A percentile compares a stretch with the other conserved stretches of the same genome.
phyloP scores from a whole-genome alignment of 2,329 filamentous ascomycete genomes.

The Stenocarpella maydis region DNA sequence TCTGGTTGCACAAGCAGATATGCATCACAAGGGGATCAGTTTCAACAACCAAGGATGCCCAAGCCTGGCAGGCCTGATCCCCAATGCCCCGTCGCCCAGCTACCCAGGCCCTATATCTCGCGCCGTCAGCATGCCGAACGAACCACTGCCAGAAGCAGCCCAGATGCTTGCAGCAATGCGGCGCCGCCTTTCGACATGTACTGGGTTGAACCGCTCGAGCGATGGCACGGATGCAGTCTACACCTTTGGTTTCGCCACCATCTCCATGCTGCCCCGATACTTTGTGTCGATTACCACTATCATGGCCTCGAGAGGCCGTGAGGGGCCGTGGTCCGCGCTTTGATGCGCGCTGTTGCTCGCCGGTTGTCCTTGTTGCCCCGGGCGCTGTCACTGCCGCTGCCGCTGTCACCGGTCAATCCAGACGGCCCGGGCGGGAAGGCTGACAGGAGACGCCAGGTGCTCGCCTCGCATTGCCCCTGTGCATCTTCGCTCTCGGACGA shows the following conservation, averaged over 20 bases:
- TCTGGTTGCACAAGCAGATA: conserved; percentile 10
- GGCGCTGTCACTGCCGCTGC: conserved; percentile 7
- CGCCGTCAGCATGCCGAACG: conserved; percentile 23
- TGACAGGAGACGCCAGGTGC: not conserved
- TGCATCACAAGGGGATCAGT: conserved; percentile 19
- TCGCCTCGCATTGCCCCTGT: not conserved
- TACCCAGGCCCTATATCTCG: conserved; percentile 18
- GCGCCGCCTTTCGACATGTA: not conserved
- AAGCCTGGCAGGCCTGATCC: not conserved
- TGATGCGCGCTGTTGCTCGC: conserved; percentile 16
- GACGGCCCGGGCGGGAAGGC: conserved; percentile 7
- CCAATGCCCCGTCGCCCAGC: conserved; percentile 4
- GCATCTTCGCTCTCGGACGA: not conserved
- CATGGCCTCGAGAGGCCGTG: not conserved
- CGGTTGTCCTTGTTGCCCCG: conserved; percentile 1
- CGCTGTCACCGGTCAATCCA: not conserved
- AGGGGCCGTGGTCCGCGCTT: conserved; percentile 9
- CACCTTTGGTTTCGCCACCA: conserved; percentile 11
- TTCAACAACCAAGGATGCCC: conserved; percentile 4
- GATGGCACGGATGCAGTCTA: conserved; percentile 22
- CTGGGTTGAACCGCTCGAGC: conserved; percentile 22
- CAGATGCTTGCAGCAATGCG: conserved; percentile 13
- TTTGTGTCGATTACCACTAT: not conserved
- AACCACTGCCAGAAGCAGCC: conserved; percentile 1
- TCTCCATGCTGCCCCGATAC: conserved; percentile 1